phyloP scores from a whole-genome alignment of 495 filamentous ascomycete genomes.

The Thermothielavioides terrestris region DNA sequence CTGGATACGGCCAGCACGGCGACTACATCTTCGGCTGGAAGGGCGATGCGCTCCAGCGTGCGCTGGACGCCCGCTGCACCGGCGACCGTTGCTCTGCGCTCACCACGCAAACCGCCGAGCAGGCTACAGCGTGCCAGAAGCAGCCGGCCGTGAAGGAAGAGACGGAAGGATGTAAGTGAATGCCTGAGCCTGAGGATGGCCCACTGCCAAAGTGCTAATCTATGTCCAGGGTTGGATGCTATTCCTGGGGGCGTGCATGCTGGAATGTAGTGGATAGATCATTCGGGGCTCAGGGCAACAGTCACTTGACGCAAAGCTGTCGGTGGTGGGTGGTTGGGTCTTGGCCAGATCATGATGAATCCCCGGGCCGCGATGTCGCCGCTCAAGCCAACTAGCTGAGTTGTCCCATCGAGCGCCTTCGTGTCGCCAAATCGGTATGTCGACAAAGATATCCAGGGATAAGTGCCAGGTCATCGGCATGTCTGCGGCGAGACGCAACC shows the following conservation, averaged over 20 bases:
- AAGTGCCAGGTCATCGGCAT: too few species aligned
- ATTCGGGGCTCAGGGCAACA: too few species aligned
- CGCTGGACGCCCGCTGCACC: slow-evolving; percentile 41
- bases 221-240: neutral
- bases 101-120: slow-evolving; percentile 24
- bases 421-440: too few species aligned
- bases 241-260: slow-evolving; percentile 6
- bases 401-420: too few species aligned
- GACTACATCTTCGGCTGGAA: slow-evolving; percentile 49
- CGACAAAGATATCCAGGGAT: too few species aligned
- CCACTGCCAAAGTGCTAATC: too few species aligned
- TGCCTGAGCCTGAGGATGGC: neutral
- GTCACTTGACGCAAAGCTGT: too few species aligned
- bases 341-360: too few species aligned
- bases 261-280: slow-evolving; percentile 5
- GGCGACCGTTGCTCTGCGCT: slow-evolving; percentile 33
- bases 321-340: too few species aligned
- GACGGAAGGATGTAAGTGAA: slow-evolving; percentile 28
- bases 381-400: too few species aligned
- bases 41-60: slow-evolving; percentile 38
- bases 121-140: slow-evolving; percentile 27
- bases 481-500: too few species aligned
- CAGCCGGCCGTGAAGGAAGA: slow-evolving; percentile 25
- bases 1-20: slow-evolving; percentile 39
- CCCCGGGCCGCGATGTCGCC: too few species aligned